Percentiles rank a stretch among this genome's conserved stretches.
phyloP scores from a whole-genome alignment of 2,329 filamentous ascomycete species.

The Colletotrichum gigasporum region DNA sequence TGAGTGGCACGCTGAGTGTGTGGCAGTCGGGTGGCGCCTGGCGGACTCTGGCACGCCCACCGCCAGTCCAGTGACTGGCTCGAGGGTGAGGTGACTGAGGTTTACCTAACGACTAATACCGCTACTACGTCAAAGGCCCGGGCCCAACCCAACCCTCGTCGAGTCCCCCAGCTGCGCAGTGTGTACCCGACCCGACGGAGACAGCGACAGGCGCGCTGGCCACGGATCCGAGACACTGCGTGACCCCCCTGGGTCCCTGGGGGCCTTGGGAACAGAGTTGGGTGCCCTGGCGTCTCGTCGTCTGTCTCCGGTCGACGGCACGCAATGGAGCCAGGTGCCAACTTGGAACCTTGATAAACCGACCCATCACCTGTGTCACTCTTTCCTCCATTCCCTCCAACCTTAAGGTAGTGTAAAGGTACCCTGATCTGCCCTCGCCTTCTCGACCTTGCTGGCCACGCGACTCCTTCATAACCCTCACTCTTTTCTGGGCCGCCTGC shows the following conservation, averaged over 20 bases:
- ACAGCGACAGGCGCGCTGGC: slow-evolving; percentile 22
- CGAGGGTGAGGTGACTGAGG: slow-evolving; percentile 1
- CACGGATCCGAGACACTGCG: slow-evolving; percentile 33
- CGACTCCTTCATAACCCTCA: too few relatives aligned
- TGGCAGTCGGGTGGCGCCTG: slow-evolving; percentile 1
- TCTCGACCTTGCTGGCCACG: background rate
- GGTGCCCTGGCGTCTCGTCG: slow-evolving; percentile 9
- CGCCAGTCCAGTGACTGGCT: background rate
- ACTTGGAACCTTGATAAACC: slow-evolving; percentile 29
- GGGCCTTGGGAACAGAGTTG: background rate
- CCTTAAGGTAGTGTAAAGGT: too few relatives aligned
- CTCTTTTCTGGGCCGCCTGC: background rate
- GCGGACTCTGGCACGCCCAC: background rate
- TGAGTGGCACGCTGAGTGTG: background rate
- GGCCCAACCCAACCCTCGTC: too few relatives aligned
- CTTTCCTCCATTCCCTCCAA: background rate
- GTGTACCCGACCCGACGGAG: too few relatives aligned
- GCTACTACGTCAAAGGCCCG: background rate
- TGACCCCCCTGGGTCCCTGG: slow-evolving; percentile 14
- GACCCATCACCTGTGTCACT: slow-evolving; percentile 11
- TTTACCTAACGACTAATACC: background rate
- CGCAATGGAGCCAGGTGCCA: too few relatives aligned
- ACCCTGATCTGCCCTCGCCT: background rate
- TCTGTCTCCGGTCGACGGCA: slow-evolving; percentile 2
- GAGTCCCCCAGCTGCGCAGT: too few relatives aligned